Evolutionary conservation across 2,329 filamentous ascomycete species (phyloP), one percentile per base, ranked within the genome.

Genomic region (Juglanconis sp.): DNA sequence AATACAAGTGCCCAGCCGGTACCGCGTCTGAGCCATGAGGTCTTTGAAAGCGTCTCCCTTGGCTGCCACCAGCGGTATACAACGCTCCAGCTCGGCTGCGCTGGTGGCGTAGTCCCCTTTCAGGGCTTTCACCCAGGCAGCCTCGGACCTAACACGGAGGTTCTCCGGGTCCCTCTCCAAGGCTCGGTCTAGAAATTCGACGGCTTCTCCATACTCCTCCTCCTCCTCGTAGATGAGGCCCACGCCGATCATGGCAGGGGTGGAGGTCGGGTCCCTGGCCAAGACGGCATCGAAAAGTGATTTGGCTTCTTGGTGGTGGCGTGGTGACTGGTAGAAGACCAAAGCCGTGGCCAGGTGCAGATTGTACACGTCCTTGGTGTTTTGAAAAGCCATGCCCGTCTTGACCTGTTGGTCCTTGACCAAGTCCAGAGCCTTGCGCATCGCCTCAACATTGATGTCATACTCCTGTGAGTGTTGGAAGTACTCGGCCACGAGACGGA

Each of bases 141-240:
- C 86, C 74, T 99, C 96, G 15, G 90, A 89, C 58, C 86, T 88
- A 48, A 99, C 88, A 35, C 87, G 88, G 24, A 92, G 79, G 66
- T 97, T 96, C 10, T 79, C 78, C 2, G 81, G 77, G 69, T 96
- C 91, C 31, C 90, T 85, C 64, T 87, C 72, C 32, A 96, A 73
- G 1, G 95, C 95, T 64, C 91, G 85, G 44, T 82, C 83, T 11
- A 99, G 77, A 68, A 96, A 97, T 34, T 89, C 84, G 44, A 93
- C 86, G 0, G 96, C 95, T 68, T 91, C 83, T 51, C 84, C 80
- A 68, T 91, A 97, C 64, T 98, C 90, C 68, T 96, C 89, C 65
- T 96, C 92, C 68, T 98, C 95, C 73, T 97, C 92, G 51, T 93
- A 88, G 46, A 99, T 94, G 31, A 98, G 76, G 1, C 95, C 96